Conservation (phyloP, 495 filamentous ascomycete species). For the Articulospora tetracladia region DNA sequence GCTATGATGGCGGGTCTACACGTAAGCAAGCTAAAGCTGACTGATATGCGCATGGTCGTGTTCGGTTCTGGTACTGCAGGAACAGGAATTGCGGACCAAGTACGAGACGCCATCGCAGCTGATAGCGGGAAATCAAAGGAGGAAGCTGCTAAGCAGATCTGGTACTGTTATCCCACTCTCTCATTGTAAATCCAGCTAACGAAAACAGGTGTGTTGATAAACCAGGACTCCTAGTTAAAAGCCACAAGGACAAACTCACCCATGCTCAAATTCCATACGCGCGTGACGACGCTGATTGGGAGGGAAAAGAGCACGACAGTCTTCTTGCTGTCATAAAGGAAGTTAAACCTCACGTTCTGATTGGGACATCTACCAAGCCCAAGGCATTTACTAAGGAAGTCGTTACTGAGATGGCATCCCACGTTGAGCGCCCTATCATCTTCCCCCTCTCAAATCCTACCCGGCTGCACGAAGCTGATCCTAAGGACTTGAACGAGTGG, state of each 20-base stretch:
- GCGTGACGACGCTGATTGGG: constrained; percentile 62
- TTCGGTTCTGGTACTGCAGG: constrained; percentile 87
- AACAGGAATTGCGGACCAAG: constrained; percentile 83
- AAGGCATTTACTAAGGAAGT: constrained; percentile 74
- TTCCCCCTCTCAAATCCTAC: constrained; percentile 88
- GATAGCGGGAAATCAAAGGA: constrained; percentile 63
- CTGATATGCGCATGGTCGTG: constrained; percentile 64
- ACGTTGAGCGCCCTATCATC: constrained; percentile 73
- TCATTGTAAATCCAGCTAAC: neutral
- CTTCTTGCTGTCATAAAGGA: constrained; percentile 64
- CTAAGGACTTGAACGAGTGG: constrained; percentile 74
- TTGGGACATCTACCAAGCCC: constrained; percentile 81
- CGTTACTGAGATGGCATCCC: constrained; percentile 73
- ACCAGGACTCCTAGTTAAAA: constrained; percentile 68
- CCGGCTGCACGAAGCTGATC: constrained; percentile 75
- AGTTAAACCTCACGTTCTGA: constrained; percentile 75
- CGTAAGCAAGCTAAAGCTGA: constrained; percentile 61
- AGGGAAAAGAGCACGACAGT: constrained; percentile 45
- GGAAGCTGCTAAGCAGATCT: constrained; percentile 79
- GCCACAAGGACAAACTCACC: constrained; percentile 55
- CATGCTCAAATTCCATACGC: constrained; percentile 65
- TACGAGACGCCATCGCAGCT: constrained; percentile 70
- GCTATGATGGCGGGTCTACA: constrained; percentile 72
- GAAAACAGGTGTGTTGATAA: constrained; percentile 74
- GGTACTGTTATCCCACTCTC: constrained; percentile 40